Evolutionary conservation across 1,284 basidiomycete species (phyloP), one percentile per base, ranked within the genome.

Genomic region (Apiotrichum gamsii): DNA sequence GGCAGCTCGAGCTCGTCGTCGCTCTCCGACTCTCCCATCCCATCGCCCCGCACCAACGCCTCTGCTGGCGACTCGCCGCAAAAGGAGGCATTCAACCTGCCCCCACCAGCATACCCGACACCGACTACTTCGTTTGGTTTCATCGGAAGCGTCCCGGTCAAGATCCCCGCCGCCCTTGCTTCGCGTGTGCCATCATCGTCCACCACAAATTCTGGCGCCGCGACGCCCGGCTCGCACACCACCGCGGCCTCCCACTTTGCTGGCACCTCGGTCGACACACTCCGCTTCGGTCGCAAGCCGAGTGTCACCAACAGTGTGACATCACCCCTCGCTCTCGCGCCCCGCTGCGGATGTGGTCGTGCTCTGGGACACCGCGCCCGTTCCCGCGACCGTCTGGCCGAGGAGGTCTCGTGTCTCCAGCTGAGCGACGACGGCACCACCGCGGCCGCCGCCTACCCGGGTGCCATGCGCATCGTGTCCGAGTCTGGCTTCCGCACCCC

Each of bases 221-320:
- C 49, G 4, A 48, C 49, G 5, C 46, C 47, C 13, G 40, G 44
- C 38, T 38, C 54, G 36, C 29, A 58, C 51, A 30, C 54, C 45
- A 19, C 60, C 40, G 18, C 57, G 39, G n/a, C n/a, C n/a, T 38
- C 36, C 19, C 58, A 54, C 46, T 56, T 53, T 5, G 39, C 43
- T 15, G 67, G 63, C 9, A 51, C 59, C 4, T 67, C 64, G 16
- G 59, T 69, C 40, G 68, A 70, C 39, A 70, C 68, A 1, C 58
- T 70, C 15, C 65, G 65, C 29, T 70, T 67, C 47, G 68, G 67
- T 21, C 64, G 68, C 40, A 65, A 65, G 47, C 61, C 67, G 13
- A 56, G 59, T 43, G 57, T 61, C 15, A 61, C 61, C 47, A 70
- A 70, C 54, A 57, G 46, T 18, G 67, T 70, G 21, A 65, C 61